These are phyloP conservation scores for Nasturtium officinale DNA, from an alignment of 345 rosid species.

Conservation along the genomic window DNA sequence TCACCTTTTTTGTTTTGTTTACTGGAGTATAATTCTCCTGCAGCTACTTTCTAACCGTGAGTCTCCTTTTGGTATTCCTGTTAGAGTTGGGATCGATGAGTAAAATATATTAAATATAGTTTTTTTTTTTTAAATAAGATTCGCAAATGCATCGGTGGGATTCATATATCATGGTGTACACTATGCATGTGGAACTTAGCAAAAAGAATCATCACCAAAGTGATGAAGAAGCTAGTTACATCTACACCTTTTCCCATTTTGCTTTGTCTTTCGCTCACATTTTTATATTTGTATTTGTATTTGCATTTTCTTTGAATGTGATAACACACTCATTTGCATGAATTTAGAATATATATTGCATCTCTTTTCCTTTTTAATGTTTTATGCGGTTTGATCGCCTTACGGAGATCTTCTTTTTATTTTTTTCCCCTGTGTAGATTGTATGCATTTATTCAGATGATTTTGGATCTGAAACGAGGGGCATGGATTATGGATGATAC, in stretches of 20 bases:
- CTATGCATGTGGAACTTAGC: neutral
- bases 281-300: too few relatives aligned
- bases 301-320: neutral
- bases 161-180: neutral
- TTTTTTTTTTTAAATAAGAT: too few relatives aligned
- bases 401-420: neutral
- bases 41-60: neutral
- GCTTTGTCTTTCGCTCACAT: neutral
- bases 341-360: too few relatives aligned
- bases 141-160: neutral
- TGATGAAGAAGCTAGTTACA: neutral
- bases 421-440: neutral
- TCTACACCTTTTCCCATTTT: neutral
- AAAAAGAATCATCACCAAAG: neutral
- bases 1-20: neutral
- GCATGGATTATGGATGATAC: neutral
- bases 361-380: too few relatives aligned
- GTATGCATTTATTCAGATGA: neutral
- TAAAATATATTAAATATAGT: too few relatives aligned
- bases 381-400: neutral
- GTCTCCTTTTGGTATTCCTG: neutral
- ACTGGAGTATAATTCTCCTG: neutral
- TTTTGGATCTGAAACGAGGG: neutral
- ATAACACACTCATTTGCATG: neutral
- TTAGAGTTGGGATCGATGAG: neutral